These are phyloP conservation scores for Cryptosporidium ryanae DNA, from an alignment of 169 alveolate species.

Conservation along the genomic window DNA sequence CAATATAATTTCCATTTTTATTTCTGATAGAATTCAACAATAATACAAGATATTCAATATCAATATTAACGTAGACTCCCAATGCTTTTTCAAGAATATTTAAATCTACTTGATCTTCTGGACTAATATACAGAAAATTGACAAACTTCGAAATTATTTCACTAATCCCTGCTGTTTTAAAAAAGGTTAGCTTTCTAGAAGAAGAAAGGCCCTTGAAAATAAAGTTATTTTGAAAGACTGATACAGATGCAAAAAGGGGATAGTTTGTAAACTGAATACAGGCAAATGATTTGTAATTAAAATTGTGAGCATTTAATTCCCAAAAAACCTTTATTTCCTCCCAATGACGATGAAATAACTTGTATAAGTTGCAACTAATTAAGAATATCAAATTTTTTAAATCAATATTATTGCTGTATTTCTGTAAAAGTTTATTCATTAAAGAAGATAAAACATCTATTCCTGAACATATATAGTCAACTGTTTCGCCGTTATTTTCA, in stretches of 20 bases:
- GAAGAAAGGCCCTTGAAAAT: conserved; percentile 5
- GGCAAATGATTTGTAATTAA: conserved; percentile 3
- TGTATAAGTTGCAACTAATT: background rate
- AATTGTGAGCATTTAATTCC: background rate
- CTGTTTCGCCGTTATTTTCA: background rate
- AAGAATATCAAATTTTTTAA: background rate
- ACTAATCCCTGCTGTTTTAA: background rate
- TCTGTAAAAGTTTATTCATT: background rate
- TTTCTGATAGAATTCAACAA: background rate
- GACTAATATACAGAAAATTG: no score
- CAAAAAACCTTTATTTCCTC: conserved; percentile 24
- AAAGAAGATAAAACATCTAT: conserved; percentile 13
- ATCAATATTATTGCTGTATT: background rate
- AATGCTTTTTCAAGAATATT: no score
- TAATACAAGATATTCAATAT: conserved; percentile 2
- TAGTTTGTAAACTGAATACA: conserved; percentile 20
- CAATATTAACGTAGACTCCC: no score
- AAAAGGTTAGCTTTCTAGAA: conserved; percentile 9
- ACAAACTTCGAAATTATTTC: conserved; percentile 15
- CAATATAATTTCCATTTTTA: no score
- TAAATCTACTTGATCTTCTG: no score
- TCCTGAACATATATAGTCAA: conserved; percentile 20
- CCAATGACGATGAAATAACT: conserved; percentile 21
- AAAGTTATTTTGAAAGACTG: background rate
- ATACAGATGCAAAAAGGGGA: conserved; percentile 22